Evolutionary conservation across 345 rosid species (phyloP).

Genomic region (Murraya paniculata): DNA sequence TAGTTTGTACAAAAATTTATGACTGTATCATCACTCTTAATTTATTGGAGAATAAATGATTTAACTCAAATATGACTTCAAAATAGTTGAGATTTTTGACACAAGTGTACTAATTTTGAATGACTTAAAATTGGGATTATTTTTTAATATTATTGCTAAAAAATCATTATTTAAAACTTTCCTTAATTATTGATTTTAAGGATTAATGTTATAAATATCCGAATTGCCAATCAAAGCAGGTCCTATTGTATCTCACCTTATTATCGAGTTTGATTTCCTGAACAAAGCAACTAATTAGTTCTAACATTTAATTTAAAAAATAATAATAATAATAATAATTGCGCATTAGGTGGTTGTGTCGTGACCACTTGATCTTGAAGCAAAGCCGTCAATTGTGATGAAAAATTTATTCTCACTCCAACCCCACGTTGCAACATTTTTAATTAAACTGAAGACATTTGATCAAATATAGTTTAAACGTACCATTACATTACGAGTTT

Average conservation of each 20-base stretch:
- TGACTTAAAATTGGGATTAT: no score
- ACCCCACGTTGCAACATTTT: background rate
- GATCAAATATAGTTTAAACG: background rate
- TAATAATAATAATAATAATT: background rate
- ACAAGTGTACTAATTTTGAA: no score
- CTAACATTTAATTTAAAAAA: background rate
- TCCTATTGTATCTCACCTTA: background rate
- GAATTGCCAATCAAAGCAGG: background rate
- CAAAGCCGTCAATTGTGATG: background rate
- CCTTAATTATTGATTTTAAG: no score
- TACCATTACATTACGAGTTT: background rate
- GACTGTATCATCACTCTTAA: no score
- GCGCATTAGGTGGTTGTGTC: background rate
- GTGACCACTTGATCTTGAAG: background rate
- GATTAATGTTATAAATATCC: no score
- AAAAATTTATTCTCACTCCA: background rate
- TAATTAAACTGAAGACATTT: background rate
- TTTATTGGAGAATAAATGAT: no score
- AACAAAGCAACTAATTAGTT: background rate
- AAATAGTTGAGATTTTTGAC: no score
- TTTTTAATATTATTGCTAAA: no score
- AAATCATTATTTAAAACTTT: no score
- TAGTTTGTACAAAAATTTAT: no score
- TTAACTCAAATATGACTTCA: no score
- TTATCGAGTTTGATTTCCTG: no score